These are phyloP conservation scores for Beauveria sp. DNA, from an alignment of 2,329 filamentous ascomycete species.

Conservation along the genomic window DNA sequence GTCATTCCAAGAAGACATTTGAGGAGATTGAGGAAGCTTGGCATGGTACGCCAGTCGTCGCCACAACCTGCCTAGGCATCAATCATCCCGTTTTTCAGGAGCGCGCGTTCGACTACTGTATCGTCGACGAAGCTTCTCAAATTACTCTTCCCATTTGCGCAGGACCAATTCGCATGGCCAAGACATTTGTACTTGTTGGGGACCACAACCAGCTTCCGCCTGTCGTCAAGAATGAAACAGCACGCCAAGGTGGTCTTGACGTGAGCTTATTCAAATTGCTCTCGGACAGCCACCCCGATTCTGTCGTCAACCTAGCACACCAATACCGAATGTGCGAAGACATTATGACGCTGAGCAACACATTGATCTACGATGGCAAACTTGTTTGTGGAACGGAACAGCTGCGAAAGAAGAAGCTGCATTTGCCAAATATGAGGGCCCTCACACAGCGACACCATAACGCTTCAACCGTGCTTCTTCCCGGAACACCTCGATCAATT, in stretches of 20 bases:
- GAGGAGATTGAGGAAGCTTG: constrained; percentile 80
- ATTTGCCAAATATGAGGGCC: constrained; percentile 57
- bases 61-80: constrained; percentile 89
- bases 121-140: constrained; percentile 95
- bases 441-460: constrained; percentile 55
- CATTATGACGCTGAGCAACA: constrained; percentile 90
- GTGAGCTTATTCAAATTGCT: constrained; percentile 90
- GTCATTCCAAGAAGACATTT: constrained; percentile 64
- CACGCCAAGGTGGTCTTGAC: constrained; percentile 78
- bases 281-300: constrained; percentile 78
- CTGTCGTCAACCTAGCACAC: constrained; percentile 86
- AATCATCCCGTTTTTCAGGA: constrained; percentile 83
- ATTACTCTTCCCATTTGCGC: constrained; percentile 94
- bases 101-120: constrained; percentile 93
- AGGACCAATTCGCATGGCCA: constrained; percentile 86
- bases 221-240: constrained; percentile 86
- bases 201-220: constrained; percentile 96
- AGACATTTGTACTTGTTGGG: constrained; percentile 88
- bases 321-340: constrained; percentile 99
- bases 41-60: constrained; percentile 81
- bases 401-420: constrained; percentile 62
- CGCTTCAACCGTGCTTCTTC: constrained; percentile 34
- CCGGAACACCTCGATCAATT: constrained; percentile 37
- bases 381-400: constrained; percentile 80
- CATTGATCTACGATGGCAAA: constrained; percentile 82